Conservation (phyloP, 2,329 filamentous ascomycete species). For the Aotearoamyces nothofagi region DNA sequence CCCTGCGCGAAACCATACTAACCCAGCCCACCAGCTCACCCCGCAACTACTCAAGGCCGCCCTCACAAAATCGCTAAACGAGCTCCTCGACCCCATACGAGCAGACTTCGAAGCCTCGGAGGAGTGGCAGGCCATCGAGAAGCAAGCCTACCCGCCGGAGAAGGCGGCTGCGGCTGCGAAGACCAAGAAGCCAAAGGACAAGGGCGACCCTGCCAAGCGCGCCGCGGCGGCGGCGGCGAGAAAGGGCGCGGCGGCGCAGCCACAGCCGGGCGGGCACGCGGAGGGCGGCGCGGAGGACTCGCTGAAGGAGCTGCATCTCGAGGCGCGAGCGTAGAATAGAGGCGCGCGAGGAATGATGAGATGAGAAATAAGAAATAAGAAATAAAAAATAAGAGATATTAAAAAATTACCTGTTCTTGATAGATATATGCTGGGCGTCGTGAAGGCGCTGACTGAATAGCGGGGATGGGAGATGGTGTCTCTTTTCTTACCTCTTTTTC, state of each 20-base stretch:
- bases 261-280: constrained; percentile 15
- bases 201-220: constrained; percentile 17
- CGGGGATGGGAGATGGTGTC: too few species aligned
- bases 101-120: constrained; percentile 51
- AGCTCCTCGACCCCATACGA: constrained; percentile 65
- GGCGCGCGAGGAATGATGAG: too few species aligned
- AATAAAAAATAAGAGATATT: too few species aligned
- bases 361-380: too few species aligned
- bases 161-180: constrained; percentile 55
- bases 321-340: too few species aligned
- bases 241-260: constrained; percentile 11
- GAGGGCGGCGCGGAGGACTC: constrained; percentile 10
- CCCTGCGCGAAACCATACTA: constrained; percentile 1
- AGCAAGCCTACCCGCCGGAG: constrained; percentile 69
- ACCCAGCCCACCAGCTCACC: constrained; percentile 37
- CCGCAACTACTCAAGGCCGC: constrained; percentile 84
- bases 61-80: constrained; percentile 56
- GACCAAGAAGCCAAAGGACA: constrained; percentile 53
- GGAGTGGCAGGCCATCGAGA: constrained; percentile 68
- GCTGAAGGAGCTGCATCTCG: too few species aligned
- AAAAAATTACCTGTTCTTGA: too few species aligned
- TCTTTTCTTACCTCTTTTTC: too few species aligned
- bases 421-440: too few species aligned
- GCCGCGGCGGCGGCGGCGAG: constrained; percentile 13
- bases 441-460: too few species aligned